These are phyloP conservation scores for Buxus sempervirens DNA, from an alignment of 164 flowering plant species.

Conservation along the genomic window DNA sequence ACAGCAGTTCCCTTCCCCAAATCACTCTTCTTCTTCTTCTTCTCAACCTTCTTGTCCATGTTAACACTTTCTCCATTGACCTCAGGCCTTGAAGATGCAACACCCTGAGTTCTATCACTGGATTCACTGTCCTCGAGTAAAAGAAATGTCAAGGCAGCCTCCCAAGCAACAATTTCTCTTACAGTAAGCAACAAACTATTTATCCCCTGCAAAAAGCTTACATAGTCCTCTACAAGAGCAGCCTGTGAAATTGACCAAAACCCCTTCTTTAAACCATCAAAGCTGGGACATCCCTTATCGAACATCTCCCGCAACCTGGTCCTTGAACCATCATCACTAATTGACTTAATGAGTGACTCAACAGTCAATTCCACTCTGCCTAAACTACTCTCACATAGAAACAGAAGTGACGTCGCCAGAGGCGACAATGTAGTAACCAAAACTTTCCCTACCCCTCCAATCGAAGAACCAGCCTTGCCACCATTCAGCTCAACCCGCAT, in stretches of 20 bases:
- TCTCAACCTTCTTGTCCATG: slow-evolving; percentile 45
- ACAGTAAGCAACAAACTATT: slow-evolving; percentile 36
- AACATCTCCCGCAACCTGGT: slow-evolving; percentile 30
- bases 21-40: slow-evolving; percentile 62
- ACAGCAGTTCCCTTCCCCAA: slow-evolving; percentile 79
- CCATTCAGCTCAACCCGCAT: slow-evolving; percentile 50
- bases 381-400: slow-evolving; percentile 52
- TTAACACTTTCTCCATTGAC: slow-evolving; percentile 27
- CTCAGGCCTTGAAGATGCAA: slow-evolving; percentile 14
- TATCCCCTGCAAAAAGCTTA: slow-evolving; percentile 34
- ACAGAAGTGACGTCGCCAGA: slow-evolving; percentile 30
- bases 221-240: slow-evolving; percentile 25
- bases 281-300: slow-evolving; percentile 23
- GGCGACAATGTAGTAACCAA: slow-evolving; percentile 26
- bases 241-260: slow-evolving; percentile 26
- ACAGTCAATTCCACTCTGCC: slow-evolving; percentile 33
- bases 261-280: slow-evolving; percentile 27
- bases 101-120: slow-evolving; percentile 22
- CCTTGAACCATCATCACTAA: slow-evolving; percentile 23
- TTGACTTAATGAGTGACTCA: slow-evolving; percentile 25
- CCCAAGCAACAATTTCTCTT: slow-evolving; percentile 62
- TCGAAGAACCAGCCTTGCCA: slow-evolving; percentile 13
- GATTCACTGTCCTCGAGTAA: slow-evolving; percentile 44
- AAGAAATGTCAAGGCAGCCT: slow-evolving; percentile 52
- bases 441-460: slow-evolving; percentile 29